Evolutionary conservation across 78 protist genomes (phyloP).

Genomic region (Tieghemostelium lacteum): DNA sequence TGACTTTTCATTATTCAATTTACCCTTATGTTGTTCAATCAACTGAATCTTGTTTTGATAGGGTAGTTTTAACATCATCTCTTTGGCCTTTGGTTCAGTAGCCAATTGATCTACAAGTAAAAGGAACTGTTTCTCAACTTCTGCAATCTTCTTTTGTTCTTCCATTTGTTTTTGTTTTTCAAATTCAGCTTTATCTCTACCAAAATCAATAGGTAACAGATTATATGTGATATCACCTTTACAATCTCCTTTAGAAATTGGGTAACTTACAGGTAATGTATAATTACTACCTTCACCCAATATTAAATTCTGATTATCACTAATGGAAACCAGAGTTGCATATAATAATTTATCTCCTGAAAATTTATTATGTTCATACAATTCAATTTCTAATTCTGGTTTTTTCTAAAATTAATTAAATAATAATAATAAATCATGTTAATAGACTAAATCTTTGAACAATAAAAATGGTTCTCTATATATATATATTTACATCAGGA

Average conservation of each 20-base stretch:
- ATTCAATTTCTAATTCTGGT: conserved; percentile 75
- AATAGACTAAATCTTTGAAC: background rate
- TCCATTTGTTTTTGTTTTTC: conserved; percentile 32
- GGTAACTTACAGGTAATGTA: conserved; percentile 16
- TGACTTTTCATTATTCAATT: conserved; percentile 28
- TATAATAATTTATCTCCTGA: conserved; percentile 52
- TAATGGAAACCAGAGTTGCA: background rate
- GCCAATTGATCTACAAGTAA: conserved; percentile 51
- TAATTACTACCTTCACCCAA: conserved; percentile 26
- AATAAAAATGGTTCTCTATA: background rate
- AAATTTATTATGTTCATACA: conserved; percentile 68
- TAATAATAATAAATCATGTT: background rate
- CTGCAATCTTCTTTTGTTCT: conserved; percentile 49
- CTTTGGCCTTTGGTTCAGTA: conserved; percentile 68
- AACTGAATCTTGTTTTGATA: conserved; percentile 2
- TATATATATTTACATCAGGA: conserved; percentile 45
- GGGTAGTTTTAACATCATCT: conserved; percentile 25
- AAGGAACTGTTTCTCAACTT: conserved; percentile 40
- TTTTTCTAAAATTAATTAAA: conserved; percentile 9
- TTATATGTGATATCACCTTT: conserved; percentile 17
- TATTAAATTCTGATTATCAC: conserved; percentile 10
- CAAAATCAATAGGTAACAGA: conserved; percentile 41
- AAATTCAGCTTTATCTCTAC: conserved; percentile 56
- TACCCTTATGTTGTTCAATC: conserved; percentile 67
- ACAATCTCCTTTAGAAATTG: conserved; percentile 8